phyloP scores from a whole-genome alignment of 108 stramenopile species.

The Cyclotella kingstonii region DNA sequence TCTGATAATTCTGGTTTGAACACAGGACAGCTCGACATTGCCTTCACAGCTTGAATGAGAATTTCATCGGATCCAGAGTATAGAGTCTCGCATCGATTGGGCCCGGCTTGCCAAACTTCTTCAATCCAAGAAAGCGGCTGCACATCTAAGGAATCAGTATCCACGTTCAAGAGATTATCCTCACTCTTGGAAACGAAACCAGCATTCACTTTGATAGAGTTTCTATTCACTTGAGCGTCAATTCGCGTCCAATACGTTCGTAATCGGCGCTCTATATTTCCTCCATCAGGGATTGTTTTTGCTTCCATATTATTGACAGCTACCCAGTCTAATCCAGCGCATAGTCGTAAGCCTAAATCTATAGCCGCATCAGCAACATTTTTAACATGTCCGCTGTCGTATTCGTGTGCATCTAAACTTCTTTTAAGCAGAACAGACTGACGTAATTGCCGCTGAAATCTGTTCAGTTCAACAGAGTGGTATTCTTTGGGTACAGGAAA shows the following conservation, averaged over 20 bases:
- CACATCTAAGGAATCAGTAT: no score
- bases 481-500: conserved; percentile 38
- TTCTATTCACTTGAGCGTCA: conserved; percentile 35
- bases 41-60: conserved; percentile 17
- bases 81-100: conserved; percentile 37
- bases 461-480: conserved; percentile 43
- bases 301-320: no score
- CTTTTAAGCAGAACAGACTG: conserved; percentile 7
- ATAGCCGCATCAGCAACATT: conserved; percentile 52
- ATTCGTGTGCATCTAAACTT: conserved; percentile 1
- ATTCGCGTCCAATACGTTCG: conserved; percentile 51
- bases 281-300: conserved; percentile 17
- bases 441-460: conserved; percentile 38
- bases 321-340: conserved; percentile 57
- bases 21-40: conserved; percentile 60
- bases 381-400: neutral
- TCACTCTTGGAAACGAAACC: no score
- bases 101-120: conserved; percentile 54
- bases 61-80: conserved; percentile 13
- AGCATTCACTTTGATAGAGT: neutral
- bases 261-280: conserved; percentile 47
- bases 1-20: conserved; percentile 50
- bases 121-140: conserved; percentile 37
- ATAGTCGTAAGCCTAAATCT: conserved; percentile 58
- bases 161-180: no score